Percentiles rank a stretch among this genome's conserved stretches.
Conservation (phyloP, 495 filamentous ascomycete species). For the Neurospora sp. region DNA sequence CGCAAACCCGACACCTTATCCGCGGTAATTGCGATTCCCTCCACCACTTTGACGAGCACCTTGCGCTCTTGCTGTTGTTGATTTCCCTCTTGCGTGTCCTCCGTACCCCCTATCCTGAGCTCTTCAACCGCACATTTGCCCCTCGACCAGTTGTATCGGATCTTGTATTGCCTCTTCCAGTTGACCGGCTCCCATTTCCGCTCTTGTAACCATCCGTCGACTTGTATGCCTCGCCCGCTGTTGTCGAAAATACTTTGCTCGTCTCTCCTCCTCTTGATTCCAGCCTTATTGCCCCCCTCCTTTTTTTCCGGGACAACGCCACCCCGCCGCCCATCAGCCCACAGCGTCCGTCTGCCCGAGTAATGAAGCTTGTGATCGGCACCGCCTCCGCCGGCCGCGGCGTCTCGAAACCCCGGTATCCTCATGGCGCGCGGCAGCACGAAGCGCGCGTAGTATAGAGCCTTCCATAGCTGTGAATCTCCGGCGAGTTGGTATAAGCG, state of each 20-base stretch:
- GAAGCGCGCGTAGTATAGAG: slow-evolving; percentile 78
- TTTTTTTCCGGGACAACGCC: slow-evolving; percentile 37
- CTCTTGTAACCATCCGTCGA: background rate
- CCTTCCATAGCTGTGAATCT: slow-evolving; percentile 89
- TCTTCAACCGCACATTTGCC: slow-evolving; percentile 75
- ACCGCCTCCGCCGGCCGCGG: slow-evolving; percentile 12
- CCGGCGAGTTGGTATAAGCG: slow-evolving; percentile 63
- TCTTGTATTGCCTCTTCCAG: slow-evolving; percentile 88
- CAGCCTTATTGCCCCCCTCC: slow-evolving; percentile 1
- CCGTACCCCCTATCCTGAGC: slow-evolving; percentile 44
- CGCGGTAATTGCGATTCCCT: slow-evolving; percentile 69
- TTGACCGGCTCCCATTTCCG: slow-evolving; percentile 21
- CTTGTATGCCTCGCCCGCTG: background rate
- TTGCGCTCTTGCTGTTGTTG: slow-evolving; percentile 7
- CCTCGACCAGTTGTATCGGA: slow-evolving; percentile 84
- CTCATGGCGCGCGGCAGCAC: slow-evolving; percentile 73
- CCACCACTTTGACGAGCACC: slow-evolving; percentile 59
- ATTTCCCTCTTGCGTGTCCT: slow-evolving; percentile 5
- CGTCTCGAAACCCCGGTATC: slow-evolving; percentile 56
- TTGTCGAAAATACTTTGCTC: background rate
- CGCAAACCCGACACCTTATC: slow-evolving; percentile 59
- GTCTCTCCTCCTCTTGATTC: background rate
- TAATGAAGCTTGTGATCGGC: slow-evolving; percentile 43
- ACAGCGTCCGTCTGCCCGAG: slow-evolving; percentile 63
- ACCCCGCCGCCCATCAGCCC: slow-evolving; percentile 57